Evolutionary conservation across 768 basidiomycete genomes (phyloP).

Genomic region (Sporobolomyces phaffii): DNA sequence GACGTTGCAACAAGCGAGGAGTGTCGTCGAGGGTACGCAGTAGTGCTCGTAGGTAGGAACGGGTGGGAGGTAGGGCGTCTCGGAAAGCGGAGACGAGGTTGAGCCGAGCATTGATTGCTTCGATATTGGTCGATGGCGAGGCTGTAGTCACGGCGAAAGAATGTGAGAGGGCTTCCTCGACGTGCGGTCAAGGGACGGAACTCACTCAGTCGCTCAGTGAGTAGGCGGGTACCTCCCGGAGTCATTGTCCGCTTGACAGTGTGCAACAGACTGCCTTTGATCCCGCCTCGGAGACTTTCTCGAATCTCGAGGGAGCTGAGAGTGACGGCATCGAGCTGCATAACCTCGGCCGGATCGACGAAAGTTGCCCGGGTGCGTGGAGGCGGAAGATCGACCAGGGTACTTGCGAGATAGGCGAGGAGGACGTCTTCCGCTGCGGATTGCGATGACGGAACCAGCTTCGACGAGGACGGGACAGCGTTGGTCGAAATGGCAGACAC

Average conservation of each 20-base stretch:
- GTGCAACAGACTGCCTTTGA: slow-evolving; percentile 66
- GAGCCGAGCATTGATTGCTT: slow-evolving; percentile 67
- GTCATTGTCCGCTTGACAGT: slow-evolving; percentile 72
- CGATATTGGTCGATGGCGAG: slow-evolving; percentile 42
- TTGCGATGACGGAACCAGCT: not conserved
- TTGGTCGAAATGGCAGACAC: slow-evolving; percentile 21
- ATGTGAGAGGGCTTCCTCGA: no score
- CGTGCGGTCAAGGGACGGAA: slow-evolving; percentile 45
- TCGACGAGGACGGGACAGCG: slow-evolving; percentile 16
- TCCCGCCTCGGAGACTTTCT: slow-evolving; percentile 65
- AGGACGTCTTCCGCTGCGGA: slow-evolving; percentile 26
- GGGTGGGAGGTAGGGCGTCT: slow-evolving; percentile 41
- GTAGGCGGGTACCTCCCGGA: slow-evolving; percentile 66
- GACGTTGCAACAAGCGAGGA: slow-evolving; percentile 68
- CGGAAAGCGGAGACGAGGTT: slow-evolving; percentile 67
- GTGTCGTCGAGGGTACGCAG: slow-evolving; percentile 63
- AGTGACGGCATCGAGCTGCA: slow-evolving; percentile 85
- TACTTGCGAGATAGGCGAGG: slow-evolving; percentile 26
- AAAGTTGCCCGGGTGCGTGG: slow-evolving; percentile 48
- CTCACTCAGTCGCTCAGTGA: slow-evolving; percentile 69
- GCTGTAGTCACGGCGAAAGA: slow-evolving; percentile 8
- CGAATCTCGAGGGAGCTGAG: slow-evolving; percentile 81
- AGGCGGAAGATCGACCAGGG: slow-evolving; percentile 12
- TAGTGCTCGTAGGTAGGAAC: slow-evolving; percentile 56
- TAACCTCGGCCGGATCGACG: slow-evolving; percentile 58